Conservation (phyloP, 768 basidiomycete genomes). For the Pisolithus orientalis region DNA sequence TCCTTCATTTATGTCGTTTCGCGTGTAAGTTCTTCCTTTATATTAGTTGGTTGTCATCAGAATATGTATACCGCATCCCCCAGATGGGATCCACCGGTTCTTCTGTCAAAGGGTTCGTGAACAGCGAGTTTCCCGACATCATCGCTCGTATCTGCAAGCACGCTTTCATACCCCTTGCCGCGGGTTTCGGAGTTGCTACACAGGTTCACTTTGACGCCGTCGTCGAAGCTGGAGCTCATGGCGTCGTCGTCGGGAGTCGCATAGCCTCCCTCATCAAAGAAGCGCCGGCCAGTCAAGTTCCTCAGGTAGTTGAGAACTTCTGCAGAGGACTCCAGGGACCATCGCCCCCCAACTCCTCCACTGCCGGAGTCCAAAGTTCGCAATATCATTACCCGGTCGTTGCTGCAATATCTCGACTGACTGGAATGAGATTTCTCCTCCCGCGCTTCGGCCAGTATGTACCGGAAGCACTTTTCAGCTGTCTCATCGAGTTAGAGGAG, state of each 20-base stretch:
- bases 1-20: slow-evolving; percentile 99
- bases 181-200: slow-evolving; percentile 55
- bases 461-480: slow-evolving; percentile 92
- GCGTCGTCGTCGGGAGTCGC: too few relatives aligned
- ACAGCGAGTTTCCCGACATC: slow-evolving; percentile 73
- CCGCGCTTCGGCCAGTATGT: slow-evolving; percentile 94
- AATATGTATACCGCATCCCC: slow-evolving; percentile 1
- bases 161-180: slow-evolving; percentile 79
- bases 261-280: too few relatives aligned
- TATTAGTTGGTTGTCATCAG: neutral
- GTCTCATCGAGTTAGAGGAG: slow-evolving; percentile 84
- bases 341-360: slow-evolving; percentile 5
- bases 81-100: slow-evolving; percentile 99
- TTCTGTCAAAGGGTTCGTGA: slow-evolving; percentile 61
- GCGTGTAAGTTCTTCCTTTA: slow-evolving; percentile 46
- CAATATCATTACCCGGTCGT: neutral
- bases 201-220: too few relatives aligned
- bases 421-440: slow-evolving; percentile 42
- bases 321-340: slow-evolving; percentile 56
- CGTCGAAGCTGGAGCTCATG: too few relatives aligned
- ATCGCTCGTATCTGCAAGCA: slow-evolving; percentile 75
- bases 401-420: slow-evolving; percentile 14
- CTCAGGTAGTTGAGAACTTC: slow-evolving; percentile 59
- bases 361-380: neutral
- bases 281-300: slow-evolving; percentile 14